Conservation (phyloP, 2,329 filamentous ascomycete genomes). For the Hypomyces rosellus region DNA sequence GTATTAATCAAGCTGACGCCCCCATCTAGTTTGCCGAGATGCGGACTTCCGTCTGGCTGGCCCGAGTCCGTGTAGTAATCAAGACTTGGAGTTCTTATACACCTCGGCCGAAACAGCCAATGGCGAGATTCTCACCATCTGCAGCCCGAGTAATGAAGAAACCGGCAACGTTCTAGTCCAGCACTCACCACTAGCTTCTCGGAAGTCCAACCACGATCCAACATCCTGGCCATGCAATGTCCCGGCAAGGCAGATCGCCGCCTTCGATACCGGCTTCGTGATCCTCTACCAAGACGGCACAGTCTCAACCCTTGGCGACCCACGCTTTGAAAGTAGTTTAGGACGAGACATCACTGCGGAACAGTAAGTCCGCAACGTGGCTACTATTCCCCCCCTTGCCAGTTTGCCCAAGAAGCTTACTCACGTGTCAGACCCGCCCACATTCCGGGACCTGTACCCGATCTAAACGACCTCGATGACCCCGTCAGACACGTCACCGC, state of each 20-base stretch:
- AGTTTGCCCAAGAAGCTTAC: too few species aligned
- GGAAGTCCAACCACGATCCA: conserved; percentile 6
- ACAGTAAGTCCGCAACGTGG: conserved; percentile 22
- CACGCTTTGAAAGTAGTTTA: conserved; percentile 50
- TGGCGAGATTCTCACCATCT: conserved; percentile 12
- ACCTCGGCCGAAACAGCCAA: conserved; percentile 13
- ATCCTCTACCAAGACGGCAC: conserved; percentile 37
- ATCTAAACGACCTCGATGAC: conserved; percentile 46
- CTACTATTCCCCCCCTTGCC: neutral
- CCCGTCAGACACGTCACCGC: conserved; percentile 47
- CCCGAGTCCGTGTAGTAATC: neutral
- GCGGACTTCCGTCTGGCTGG: conserved; percentile 17
- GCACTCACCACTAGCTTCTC: conserved; percentile 19
- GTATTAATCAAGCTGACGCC: conserved; percentile 5
- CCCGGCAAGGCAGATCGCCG: conserved; percentile 34
- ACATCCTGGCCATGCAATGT: conserved; percentile 18
- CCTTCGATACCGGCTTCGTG: conserved; percentile 45
- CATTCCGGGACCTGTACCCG: conserved; percentile 38
- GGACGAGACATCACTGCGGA: conserved; percentile 40
- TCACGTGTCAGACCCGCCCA: conserved; percentile 35
- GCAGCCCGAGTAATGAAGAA: neutral
- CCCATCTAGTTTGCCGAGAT: conserved; percentile 17
- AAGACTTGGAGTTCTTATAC: conserved; percentile 2
- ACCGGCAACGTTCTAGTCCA: conserved; percentile 13
- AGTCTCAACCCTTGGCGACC: conserved; percentile 52